Base-by-base conservation (phyloP, 2,329 filamentous ascomycete genomes). In the Dendryphion nanum region DNA sequence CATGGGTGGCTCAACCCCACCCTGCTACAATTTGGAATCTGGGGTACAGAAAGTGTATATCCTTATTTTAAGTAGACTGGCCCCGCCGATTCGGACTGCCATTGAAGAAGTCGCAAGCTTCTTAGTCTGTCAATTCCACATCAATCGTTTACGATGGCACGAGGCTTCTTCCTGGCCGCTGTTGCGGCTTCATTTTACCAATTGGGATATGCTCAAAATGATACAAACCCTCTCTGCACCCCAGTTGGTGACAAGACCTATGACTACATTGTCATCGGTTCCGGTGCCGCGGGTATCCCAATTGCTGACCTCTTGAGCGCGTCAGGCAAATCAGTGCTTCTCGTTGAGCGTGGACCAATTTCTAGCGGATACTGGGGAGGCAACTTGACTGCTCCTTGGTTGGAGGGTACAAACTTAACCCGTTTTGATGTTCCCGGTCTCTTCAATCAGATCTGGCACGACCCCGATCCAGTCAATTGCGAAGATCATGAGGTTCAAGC, bases 361-460 rank as follows among this genome's bases (percentile, higher is more conserved):
- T 83, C 79, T 6, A 80, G 81, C 3, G 79, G 75, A 15, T 69
- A 76, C 50, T 84, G 79, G 71, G 76, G 79, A 32, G 80, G 81
- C 18, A 75, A 67, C 17, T 70, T 81, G 63, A 75, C 73, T 42
- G 76, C 80, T 0, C 53, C 67, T 2, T 86, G 83, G 83, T 70
- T 81, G 13, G 60, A 73, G 33, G 75, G 73, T n/a, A 78, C 76
- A 5, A 78, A 79, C 35, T 58, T 85, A 32, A 85, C 82, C 3
- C 79, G 82, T 32, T 85, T 86, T 49, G 83, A 86, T 55, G 78
- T 85, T 3, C 82, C 82, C 0, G 80, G 81, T 18, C 73, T 85
- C 28, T 83, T 79, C 56, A 85, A 85, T 58, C 70, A 84, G 60
- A 83, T 86, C 41, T 83, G 79, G 75, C 64, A 67, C 2, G 73